phyloP scores from a whole-genome alignment of 768 basidiomycete species.

The Tulasnella sp. region DNA sequence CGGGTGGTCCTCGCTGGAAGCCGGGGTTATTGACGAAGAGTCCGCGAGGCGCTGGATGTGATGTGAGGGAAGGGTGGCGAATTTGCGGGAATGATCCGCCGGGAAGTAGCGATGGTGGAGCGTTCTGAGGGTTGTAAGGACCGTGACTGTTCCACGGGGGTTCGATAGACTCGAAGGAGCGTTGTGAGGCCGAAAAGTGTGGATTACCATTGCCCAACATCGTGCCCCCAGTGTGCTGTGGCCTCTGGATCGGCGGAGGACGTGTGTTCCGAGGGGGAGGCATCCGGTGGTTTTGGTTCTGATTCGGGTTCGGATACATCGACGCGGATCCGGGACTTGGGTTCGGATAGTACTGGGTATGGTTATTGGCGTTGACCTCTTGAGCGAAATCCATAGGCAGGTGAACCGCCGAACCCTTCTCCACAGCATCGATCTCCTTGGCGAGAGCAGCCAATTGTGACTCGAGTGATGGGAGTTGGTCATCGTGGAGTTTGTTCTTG shows the following conservation, averaged over 20 bases:
- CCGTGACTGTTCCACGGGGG: background rate
- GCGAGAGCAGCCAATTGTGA: constrained; percentile 50
- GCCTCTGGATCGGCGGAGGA: constrained; percentile 3
- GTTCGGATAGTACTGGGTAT: constrained; percentile 1
- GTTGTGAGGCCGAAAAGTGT: constrained; percentile 5
- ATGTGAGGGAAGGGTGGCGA: constrained; percentile 10
- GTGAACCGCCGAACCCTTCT: constrained; percentile 18
- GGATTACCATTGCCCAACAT: too few relatives aligned
- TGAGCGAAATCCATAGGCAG: constrained; percentile 12
- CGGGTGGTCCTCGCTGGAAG: background rate
- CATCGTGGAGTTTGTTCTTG: constrained; percentile 54
- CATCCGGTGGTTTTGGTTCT: background rate
- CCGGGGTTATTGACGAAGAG: constrained; percentile 2
- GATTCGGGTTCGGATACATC: background rate
- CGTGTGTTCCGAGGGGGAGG: constrained; percentile 2
- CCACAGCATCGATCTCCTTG: constrained; percentile 45
- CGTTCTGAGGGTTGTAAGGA: background rate
- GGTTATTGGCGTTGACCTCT: constrained; percentile 8
- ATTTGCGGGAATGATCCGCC: constrained; percentile 6
- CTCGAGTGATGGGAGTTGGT: constrained; percentile 55
- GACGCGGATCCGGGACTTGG: background rate
- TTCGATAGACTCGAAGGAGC: background rate
- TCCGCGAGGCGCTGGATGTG: constrained; percentile 8
- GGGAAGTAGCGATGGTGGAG: background rate
- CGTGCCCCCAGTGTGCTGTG: background rate